These are phyloP conservation scores for Grosmannia serpens DNA, from an alignment of 2,329 filamentous ascomycete genomes.

Conservation along the genomic window DNA sequence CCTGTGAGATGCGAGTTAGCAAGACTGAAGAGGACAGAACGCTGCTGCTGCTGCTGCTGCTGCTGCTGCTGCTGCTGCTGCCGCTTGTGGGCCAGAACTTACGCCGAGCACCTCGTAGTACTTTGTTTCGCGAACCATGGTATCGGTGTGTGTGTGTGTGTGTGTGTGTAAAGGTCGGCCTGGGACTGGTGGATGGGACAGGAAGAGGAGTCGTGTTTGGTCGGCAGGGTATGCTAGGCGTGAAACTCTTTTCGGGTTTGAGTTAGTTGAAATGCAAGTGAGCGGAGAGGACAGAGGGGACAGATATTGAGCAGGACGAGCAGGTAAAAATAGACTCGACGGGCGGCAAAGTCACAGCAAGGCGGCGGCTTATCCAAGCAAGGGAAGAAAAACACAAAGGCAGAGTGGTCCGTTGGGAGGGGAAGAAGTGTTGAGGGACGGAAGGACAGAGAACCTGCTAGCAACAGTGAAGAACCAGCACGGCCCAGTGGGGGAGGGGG, in stretches of 20 bases:
- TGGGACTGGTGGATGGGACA: not conserved
- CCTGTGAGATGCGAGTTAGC: conserved; percentile 35
- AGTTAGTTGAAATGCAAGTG: too few species aligned
- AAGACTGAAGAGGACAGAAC: conserved; percentile 4
- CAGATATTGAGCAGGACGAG: not conserved
- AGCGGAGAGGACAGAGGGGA: not conserved
- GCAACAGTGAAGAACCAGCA: not conserved
- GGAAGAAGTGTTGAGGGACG: not conserved
- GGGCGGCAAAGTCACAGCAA: not conserved
- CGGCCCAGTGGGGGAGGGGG: not conserved
- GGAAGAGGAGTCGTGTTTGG: not conserved
- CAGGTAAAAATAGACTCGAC: not conserved
- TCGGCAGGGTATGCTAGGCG: not conserved
- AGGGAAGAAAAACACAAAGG: not conserved
- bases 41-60: too few species aligned
- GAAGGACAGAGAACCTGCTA: conserved; percentile 1
- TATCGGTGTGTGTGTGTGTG: conserved; percentile 19
- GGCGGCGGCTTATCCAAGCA: not conserved
- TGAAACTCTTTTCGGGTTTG: too few species aligned
- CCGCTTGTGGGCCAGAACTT: conserved; percentile 20
- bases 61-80: too few species aligned
- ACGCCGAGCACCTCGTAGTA: conserved; percentile 71
- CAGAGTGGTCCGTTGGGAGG: not conserved
- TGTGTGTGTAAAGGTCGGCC: not conserved
- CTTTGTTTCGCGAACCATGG: conserved; percentile 70